Base-by-base conservation (phyloP, 495 filamentous ascomycete genomes). In the Aspergillus incahuasiensis region DNA sequence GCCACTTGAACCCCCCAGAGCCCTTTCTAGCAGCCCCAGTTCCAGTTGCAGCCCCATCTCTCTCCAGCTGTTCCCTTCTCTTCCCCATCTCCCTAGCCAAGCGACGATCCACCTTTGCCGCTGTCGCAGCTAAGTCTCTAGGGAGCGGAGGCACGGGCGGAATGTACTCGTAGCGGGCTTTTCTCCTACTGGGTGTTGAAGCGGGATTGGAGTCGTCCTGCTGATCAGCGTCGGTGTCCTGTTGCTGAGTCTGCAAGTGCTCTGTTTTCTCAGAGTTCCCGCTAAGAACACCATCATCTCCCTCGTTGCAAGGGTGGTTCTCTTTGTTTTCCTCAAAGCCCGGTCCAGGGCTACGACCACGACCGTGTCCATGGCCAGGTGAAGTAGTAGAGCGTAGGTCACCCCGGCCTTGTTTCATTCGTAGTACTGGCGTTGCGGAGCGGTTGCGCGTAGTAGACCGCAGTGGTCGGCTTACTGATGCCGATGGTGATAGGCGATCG, bases 111-210 rank as follows among this genome's bases (percentile, higher is more conserved):
- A 68, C 63, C 53, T 68, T 70, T n/a, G 67, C 64, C 20, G 71
- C 67, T 43, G 67, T 72, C 16, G 55, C 57, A 13, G 65, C 63
- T n/a, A 76, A 61, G 8, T 75, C 71, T 34, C 74, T 72, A 0
- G 74, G 74, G 0, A 77, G 60, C 1, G 72, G 74, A 6, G 76
- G 74, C 1, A 79, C 70, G 15, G 76, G 76, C 0, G 76, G 76
- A 41, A 78, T 73, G 47, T 75, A 65, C 3, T 66, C 62, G 38
- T 68, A 64, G 11, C 60, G 58, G 8, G 58, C 53, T 28, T 64
- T 64, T 32, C 63, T 54, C 40, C 64, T 64, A 16, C 39, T 63
- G 13, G 62, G 63, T 11, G 55, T 55, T 7, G 65, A 45, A 34
- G 40, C 63, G 13, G 62, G 63, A 15, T 54, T 55, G 18, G 41